A percentile compares a stretch with the other conserved stretches of the same genome.
phyloP scores from a whole-genome alignment of 1,139 yeast species.

The Kurtzmaniella quercitrusa region DNA sequence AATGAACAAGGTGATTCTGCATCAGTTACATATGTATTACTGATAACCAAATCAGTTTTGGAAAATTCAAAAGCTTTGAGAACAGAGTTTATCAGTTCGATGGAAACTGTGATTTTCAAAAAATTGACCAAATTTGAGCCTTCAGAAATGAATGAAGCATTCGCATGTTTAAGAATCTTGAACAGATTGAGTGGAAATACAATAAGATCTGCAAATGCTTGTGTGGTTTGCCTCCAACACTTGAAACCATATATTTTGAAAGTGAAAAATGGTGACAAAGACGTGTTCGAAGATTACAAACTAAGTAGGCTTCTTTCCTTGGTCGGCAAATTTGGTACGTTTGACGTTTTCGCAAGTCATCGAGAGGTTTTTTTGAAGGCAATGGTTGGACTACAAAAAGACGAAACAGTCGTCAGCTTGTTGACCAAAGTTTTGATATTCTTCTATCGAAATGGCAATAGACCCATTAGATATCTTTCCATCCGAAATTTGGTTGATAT shows the following conservation, averaged over 20 bases:
- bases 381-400: conserved; percentile 39
- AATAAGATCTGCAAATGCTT: conserved; percentile 51
- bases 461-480: conserved; percentile 43
- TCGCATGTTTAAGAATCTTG: conserved; percentile 62
- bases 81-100: conserved; percentile 44
- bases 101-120: conserved; percentile 50
- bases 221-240: conserved; percentile 52
- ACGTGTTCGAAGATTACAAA: conserved; percentile 36
- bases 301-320: conserved; percentile 56
- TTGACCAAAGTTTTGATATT: conserved; percentile 52
- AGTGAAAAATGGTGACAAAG: conserved; percentile 13
- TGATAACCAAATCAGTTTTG: conserved; percentile 49
- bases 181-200: conserved; percentile 44
- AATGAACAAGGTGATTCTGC: conserved; percentile 39
- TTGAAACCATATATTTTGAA: conserved; percentile 35
- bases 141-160: conserved; percentile 61
- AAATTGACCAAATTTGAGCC: conserved; percentile 56
- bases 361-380: conserved; percentile 36
- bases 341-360: conserved; percentile 53
- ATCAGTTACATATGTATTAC: conserved; percentile 44
- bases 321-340: conserved; percentile 66
- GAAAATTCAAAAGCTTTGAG: conserved; percentile 42
- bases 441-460: conserved; percentile 34
- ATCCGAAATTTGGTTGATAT: conserved; percentile 52
- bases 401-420: conserved; percentile 53